Percentiles rank a stretch among this genome's conserved stretches.
Evolutionary conservation across 192 early-diverging fungal genomes (phyloP).

Genomic region (Coemansia reversa): DNA sequence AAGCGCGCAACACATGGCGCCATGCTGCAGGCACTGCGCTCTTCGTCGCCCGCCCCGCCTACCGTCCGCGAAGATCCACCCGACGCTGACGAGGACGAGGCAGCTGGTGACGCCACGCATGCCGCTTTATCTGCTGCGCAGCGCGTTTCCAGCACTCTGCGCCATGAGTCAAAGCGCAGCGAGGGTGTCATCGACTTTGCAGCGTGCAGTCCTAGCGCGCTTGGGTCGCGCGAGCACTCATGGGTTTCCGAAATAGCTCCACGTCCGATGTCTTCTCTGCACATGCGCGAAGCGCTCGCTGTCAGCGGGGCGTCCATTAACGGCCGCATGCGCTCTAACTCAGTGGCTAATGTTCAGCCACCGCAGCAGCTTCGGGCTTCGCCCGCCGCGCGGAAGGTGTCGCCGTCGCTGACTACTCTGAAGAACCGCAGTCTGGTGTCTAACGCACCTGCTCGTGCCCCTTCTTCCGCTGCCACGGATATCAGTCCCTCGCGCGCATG

Average conservation of each 20-base stretch:
- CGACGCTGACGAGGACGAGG: slow-evolving; percentile 26
- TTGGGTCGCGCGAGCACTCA: slow-evolving; percentile 20
- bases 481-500: slow-evolving; percentile 10
- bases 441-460: slow-evolving; percentile 32
- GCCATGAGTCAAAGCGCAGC: slow-evolving; percentile 45
- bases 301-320: slow-evolving; percentile 36
- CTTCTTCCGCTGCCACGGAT: not conserved
- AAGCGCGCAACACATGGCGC: slow-evolving; percentile 29
- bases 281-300: slow-evolving; percentile 28
- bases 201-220: slow-evolving; percentile 21
- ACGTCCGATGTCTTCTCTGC: slow-evolving; percentile 25
- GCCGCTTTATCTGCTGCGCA: not conserved
- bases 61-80: not conserved
- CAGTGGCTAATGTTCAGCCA: slow-evolving; percentile 7
- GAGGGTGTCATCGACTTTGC: slow-evolving; percentile 32
- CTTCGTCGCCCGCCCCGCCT: slow-evolving; percentile 28
- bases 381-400: slow-evolving; percentile 37
- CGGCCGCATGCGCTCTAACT: slow-evolving; percentile 44
- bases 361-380: slow-evolving; percentile 6
- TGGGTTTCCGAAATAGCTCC: slow-evolving; percentile 8
- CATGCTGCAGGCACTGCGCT: slow-evolving; percentile 30
- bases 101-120: slow-evolving; percentile 5
- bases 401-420: slow-evolving; percentile 39
- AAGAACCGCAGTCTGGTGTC: slow-evolving; percentile 49
- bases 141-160: slow-evolving; percentile 8